Evolutionary conservation across 352 stramenopile genomes (phyloP), one percentile per base, ranked within the genome.

Genomic region (Phytophthora fragariaefolia): DNA sequence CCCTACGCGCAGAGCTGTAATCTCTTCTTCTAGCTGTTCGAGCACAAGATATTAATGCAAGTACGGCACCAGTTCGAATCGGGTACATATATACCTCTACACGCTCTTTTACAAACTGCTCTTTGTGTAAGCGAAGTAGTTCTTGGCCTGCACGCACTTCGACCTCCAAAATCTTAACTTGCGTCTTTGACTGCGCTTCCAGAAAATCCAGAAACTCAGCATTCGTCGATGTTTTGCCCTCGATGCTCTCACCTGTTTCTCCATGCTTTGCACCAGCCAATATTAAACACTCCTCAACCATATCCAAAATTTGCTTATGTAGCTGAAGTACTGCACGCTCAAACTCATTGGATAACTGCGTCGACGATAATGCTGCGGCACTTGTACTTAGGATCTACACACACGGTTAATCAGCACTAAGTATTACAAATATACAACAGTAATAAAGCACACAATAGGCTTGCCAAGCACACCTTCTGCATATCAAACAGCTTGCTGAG

Each of bases 101-200:
- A 2, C 77, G 51, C 20, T 91, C 82, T 62, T 80, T 83, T 26
- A 85, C 68, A 20, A 83, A 72, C 18, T 91, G 80, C 0, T 66
- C 55, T 45, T 85, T 87, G 43, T 88, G 80, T 7, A 91, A 46
- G 0, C 82, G 78, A 10, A 89, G 63, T 13, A 91, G 68, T 13
- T 91, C 82, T 54, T 89, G 76, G 0, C 82, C 80, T 3, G 82
- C 82, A 7, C 78, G 76, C 3, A 91, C 55, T 58, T 91, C 82
- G 17, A 83, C 77, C 51, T 91, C 74, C 3, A 91, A 71, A 28
- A 91, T 79, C 59, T 77, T 83, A 15, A 82, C 63, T 59, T 85
- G 76, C 1, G 71, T 80, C 17, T 70, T 76, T 5, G 71, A 46
- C 27, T 80, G 76, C 10, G 63, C 66, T 69, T 85, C 74, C 1